Evolutionary conservation across 2,329 filamentous ascomycete genomes (phyloP), one percentile per base, ranked within the genome.

Genomic region (Scopulariopsis brevicaulis): DNA sequence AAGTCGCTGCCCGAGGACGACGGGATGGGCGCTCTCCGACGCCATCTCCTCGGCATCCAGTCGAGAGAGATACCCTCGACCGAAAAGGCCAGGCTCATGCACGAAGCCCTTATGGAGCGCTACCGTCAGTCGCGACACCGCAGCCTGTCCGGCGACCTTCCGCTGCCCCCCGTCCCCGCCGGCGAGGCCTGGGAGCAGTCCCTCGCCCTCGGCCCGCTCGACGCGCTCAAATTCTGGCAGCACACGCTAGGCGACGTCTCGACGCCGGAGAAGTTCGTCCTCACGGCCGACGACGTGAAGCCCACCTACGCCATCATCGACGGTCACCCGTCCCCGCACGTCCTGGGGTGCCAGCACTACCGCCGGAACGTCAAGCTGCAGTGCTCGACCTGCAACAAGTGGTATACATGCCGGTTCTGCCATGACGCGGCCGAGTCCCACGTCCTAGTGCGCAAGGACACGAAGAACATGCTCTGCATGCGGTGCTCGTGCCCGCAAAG

Each of bases 391-490:
- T 99, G 94, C 73, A 83, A 86, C 64, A 86, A 82, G 65, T 99
- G 94, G 94, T 95, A 96, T 67, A 89, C 93, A 0, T 99, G 94
- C 69, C 86, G 94, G 20, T 87, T 97, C 67, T 99, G 94, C 67
- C 94, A 99, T 67, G 91, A 99, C 69, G 82, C 85, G 54, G 81
- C 76, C 10, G 90, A 96, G 66, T 84, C 90, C 64, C 90, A 96
- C 69, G 78, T 76, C 60, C 76, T 99, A 59, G 83, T 92, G 64
- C 84, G 94, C 56, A 86, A 85, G 64, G 87, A 89, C 64, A 99
- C 93, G 8, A 87, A 86, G 70, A 87, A 96, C 66, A 99, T 99
- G 94, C 80, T 99, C 6, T 99, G 94, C 70, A 99, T 99, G 94
- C 78, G 91, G 32, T 99, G 94, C 70, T 84, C 85, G 7, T 90